These are phyloP conservation scores for Metschnikowia shivogae DNA, from an alignment of 805 yeast genomes.

Conservation along the genomic window DNA sequence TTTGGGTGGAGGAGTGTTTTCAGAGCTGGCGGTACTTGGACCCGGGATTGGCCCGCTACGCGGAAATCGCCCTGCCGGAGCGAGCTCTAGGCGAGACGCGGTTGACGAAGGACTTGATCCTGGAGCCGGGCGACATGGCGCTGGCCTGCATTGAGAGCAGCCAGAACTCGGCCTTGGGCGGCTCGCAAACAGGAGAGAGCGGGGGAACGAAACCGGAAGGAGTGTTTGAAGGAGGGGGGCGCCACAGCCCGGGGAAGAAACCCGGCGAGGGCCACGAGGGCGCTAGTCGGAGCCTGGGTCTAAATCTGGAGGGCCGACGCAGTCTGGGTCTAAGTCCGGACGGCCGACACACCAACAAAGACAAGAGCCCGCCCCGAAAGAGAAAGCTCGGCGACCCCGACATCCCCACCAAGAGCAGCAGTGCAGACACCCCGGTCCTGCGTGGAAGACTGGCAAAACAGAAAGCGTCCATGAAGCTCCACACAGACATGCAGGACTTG, in stretches of 20 bases:
- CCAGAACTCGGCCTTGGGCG: no score
- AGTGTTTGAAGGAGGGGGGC: no score
- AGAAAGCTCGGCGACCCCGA: neutral
- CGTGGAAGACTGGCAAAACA: constrained; percentile 55
- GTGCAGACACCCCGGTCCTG: neutral
- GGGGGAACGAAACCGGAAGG: no score
- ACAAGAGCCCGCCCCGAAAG: constrained; percentile 4
- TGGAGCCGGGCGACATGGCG: neutral
- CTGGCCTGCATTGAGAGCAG: neutral
- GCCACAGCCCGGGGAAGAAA: no score
- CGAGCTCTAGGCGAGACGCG: neutral
- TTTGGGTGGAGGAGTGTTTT: constrained; percentile 86
- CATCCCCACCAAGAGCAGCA: no score
- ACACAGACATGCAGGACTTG: constrained; percentile 63
- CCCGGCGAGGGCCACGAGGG: no score
- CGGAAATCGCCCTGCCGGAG: neutral
- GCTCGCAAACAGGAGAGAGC: no score
- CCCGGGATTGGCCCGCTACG: constrained; percentile 43
- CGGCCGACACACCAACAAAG: no score
- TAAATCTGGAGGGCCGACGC: no score
- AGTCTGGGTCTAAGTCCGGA: no score
- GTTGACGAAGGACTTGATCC: neutral
- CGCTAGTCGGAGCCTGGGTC: no score
- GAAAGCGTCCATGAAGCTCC: constrained; percentile 63
- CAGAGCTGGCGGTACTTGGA: constrained; percentile 53